Evolutionary conservation across 257 asterid species (phyloP).

Genomic region (Solanum pimpinellifolium): DNA sequence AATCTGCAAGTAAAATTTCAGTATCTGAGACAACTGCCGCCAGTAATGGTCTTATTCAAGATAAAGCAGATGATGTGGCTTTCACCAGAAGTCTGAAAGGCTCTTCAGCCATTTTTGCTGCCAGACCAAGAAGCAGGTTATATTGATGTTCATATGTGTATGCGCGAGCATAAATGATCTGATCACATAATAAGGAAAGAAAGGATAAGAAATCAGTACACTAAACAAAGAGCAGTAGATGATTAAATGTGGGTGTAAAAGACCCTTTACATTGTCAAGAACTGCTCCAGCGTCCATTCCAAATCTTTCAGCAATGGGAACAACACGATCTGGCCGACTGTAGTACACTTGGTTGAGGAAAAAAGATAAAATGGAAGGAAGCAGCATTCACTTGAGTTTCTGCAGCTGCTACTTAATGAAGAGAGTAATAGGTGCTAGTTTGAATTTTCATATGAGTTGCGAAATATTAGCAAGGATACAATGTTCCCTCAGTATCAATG

Average conservation of each 20-base stretch:
- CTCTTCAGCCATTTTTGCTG: slow-evolving; percentile 99
- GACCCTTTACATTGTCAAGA: slow-evolving; percentile 67
- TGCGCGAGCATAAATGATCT: slow-evolving; percentile 99
- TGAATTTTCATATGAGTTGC: not conserved
- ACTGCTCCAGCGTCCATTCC: slow-evolving; percentile 99
- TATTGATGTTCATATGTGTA: slow-evolving; percentile 98
- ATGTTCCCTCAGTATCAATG: slow-evolving; percentile 93
- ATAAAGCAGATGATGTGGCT: not conserved
- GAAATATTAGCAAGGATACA: slow-evolving; percentile 55
- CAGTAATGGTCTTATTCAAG: not conserved
- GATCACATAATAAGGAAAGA: not conserved
- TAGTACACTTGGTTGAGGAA: slow-evolving; percentile 30
- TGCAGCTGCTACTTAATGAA: not conserved
- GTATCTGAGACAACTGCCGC: slow-evolving; percentile 4
- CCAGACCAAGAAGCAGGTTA: slow-evolving; percentile 92
- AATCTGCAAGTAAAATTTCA: slow-evolving; percentile 39
- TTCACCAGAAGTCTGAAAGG: slow-evolving; percentile 95
- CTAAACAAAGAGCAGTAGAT: not conserved
- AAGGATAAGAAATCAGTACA: not conserved
- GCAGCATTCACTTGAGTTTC: not conserved
- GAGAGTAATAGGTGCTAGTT: not conserved
- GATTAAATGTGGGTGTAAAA: not conserved
- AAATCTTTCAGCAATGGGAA: slow-evolving; percentile 95
- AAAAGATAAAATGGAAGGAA: not conserved
- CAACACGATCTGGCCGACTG: slow-evolving; percentile 94